Percentiles rank a stretch among this genome's conserved stretches.
Conservation (phyloP, 148 eudicot species). For the Rhododendron simsii region DNA sequence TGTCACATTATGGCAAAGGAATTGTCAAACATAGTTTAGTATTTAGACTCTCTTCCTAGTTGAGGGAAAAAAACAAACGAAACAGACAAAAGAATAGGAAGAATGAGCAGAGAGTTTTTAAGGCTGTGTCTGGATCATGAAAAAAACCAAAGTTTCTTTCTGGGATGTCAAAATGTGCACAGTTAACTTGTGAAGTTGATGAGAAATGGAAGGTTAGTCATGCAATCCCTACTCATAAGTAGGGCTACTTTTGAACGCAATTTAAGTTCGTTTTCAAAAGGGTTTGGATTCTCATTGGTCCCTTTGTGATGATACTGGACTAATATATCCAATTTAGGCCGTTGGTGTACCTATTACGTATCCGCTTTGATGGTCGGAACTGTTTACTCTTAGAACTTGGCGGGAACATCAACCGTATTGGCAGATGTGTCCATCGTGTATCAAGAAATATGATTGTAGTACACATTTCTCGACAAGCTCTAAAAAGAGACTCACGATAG, state of each 20-base stretch:
- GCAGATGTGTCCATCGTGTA: too few relatives aligned
- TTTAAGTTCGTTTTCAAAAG: background rate
- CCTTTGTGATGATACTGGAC: too few relatives aligned
- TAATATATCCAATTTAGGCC: too few relatives aligned
- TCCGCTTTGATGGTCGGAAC: background rate
- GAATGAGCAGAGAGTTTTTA: background rate
- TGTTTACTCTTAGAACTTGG: too few relatives aligned
- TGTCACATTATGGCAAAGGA: background rate
- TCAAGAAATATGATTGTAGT: too few relatives aligned
- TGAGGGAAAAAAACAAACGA: background rate
- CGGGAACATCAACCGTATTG: too few relatives aligned
- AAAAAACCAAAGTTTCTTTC: background rate
- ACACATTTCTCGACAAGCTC: too few relatives aligned
- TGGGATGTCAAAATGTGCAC: background rate
- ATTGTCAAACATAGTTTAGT: background rate
- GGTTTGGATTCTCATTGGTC: background rate
- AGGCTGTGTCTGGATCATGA: background rate
- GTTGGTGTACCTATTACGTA: too few relatives aligned
- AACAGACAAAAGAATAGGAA: background rate
- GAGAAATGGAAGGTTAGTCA: background rate
- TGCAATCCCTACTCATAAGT: background rate
- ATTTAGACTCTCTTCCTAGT: background rate
- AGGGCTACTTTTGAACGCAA: background rate
- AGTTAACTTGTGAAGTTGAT: background rate
- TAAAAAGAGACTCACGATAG: too few relatives aligned